Evolutionary conservation across 345 rosid genomes (phyloP).

Genomic region (Eucalyptus viminalis): DNA sequence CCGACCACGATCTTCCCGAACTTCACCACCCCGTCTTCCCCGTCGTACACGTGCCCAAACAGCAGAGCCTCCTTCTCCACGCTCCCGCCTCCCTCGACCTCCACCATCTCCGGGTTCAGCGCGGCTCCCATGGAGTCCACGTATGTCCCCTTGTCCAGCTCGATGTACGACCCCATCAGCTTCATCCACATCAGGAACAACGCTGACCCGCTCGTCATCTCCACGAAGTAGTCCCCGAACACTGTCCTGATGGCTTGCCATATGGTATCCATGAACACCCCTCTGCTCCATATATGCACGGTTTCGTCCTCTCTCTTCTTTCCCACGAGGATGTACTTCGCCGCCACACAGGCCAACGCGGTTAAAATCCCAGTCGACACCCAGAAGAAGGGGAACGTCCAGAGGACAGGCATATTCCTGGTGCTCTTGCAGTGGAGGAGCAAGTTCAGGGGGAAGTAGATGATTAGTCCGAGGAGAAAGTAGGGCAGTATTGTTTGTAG

Average conservation of each 20-base stretch:
- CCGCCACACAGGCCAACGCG: conserved; percentile 22
- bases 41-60: conserved; percentile 61
- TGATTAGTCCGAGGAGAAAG: conserved; percentile 24
- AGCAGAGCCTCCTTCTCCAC: conserved; percentile 39
- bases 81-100: conserved; percentile 36
- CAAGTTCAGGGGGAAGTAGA: conserved; percentile 19
- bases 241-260: conserved; percentile 60
- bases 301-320: conserved; percentile 44
- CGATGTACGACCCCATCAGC: conserved; percentile 41
- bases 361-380: conserved; percentile 28
- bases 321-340: conserved; percentile 54
- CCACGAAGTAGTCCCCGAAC: conserved; percentile 50
- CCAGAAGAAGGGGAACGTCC: conserved; percentile 48
- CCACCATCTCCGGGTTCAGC: conserved; percentile 65
- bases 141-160: conserved; percentile 21
- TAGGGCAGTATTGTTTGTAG: conserved; percentile 45
- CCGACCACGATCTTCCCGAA: conserved; percentile 39
- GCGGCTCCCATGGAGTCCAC: conserved; percentile 53
- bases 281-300: conserved; percentile 30
- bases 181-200: conserved; percentile 37
- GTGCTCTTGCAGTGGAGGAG: conserved; percentile 12
- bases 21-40: conserved; percentile 44
- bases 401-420: conserved; percentile 8
- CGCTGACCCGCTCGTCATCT: conserved; percentile 31
- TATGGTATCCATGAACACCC: conserved; percentile 39